These are phyloP conservation scores for Boechera retrofracta DNA, from an alignment of 345 rosid species.

Conservation along the genomic window DNA sequence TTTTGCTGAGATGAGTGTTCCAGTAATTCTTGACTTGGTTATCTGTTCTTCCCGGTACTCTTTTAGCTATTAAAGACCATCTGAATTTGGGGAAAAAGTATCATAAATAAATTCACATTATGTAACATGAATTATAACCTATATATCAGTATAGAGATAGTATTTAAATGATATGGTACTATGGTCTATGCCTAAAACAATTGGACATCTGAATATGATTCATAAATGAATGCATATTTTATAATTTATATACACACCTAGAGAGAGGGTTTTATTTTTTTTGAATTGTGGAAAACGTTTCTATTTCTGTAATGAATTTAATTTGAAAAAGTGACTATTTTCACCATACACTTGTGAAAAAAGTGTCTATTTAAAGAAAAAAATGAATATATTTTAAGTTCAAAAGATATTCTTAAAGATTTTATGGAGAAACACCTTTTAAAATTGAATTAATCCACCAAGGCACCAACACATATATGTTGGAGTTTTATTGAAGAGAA, in stretches of 20 bases:
- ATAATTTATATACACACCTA: background rate
- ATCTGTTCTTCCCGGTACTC: conserved; percentile 67
- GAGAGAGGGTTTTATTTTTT: background rate
- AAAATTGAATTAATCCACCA: background rate
- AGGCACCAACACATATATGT: background rate
- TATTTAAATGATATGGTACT: no score
- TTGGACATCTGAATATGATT: background rate
- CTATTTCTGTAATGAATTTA: background rate
- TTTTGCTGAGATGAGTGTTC: conserved; percentile 59
- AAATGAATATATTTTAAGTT: background rate
- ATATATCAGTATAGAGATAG: no score
- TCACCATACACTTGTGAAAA: background rate
- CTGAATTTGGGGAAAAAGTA: conserved; percentile 27
- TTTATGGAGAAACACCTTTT: background rate
- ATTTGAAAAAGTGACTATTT: background rate
- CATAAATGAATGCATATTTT: background rate
- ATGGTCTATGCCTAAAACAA: no score
- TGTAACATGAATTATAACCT: background rate
- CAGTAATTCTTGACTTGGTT: conserved; percentile 70
- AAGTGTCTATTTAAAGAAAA: no score
- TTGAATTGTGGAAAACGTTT: background rate
- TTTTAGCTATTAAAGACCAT: conserved; percentile 69
- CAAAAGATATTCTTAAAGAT: background rate
- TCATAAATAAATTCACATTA: background rate
- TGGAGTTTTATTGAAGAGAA: background rate